phyloP scores from a whole-genome alignment of 176 grass and related monocot genomes.

The Tillandsia fasciculata region DNA sequence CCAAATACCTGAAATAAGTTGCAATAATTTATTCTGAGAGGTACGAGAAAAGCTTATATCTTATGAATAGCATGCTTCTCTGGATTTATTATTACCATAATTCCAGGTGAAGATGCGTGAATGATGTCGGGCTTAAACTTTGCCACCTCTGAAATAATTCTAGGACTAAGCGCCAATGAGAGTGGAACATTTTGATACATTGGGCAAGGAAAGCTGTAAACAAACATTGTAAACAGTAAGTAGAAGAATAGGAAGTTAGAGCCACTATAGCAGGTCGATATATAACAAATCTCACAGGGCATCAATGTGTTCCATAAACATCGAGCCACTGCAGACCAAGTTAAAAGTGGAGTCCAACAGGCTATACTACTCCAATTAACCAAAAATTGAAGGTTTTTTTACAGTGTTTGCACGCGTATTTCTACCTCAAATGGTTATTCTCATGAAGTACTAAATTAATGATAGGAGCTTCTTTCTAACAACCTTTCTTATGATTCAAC shows the following conservation, averaged over 20 bases:
- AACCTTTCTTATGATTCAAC: too few relatives aligned
- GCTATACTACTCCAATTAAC: too few relatives aligned
- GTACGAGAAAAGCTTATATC: background rate
- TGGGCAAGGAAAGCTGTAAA: conserved; percentile 90
- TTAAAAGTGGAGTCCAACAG: too few relatives aligned
- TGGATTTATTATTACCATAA: conserved; percentile 57
- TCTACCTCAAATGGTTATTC: too few relatives aligned
- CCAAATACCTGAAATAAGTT: conserved; percentile 68
- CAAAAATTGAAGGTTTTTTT: too few relatives aligned
- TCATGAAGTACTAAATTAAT: too few relatives aligned
- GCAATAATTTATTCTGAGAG: background rate
- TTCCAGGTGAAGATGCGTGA: conserved; percentile 83
- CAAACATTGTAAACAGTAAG: background rate
- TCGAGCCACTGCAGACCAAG: too few relatives aligned
- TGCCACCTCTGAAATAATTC: conserved; percentile 76
- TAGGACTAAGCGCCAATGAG: conserved; percentile 81
- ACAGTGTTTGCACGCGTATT: too few relatives aligned
- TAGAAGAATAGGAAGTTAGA: background rate
- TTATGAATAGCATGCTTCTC: background rate
- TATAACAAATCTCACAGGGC: background rate
- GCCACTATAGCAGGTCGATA: background rate
- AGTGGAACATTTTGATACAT: conserved; percentile 87
- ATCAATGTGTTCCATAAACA: background rate
- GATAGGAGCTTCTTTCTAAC: too few relatives aligned
- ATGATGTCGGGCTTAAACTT: conserved; percentile 97